Evolutionary conservation across 2,329 filamentous ascomycete genomes (phyloP).

Genomic region (Penicillium sp.): DNA sequence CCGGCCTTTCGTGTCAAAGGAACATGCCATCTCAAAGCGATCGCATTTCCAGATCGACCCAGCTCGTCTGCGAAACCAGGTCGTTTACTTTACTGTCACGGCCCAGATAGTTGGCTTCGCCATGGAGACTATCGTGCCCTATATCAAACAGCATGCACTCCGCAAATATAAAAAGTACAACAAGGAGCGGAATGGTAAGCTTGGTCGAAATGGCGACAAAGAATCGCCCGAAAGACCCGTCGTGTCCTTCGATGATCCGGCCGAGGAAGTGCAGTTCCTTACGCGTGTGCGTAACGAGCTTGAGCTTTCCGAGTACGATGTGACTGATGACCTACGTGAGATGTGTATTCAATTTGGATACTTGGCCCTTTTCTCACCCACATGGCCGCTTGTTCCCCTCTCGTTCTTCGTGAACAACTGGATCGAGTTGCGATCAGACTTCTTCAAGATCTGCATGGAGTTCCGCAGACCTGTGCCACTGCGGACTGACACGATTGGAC

Average conservation of each 20-base stretch:
- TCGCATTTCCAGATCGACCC: constrained; percentile 77
- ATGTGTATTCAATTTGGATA: constrained; percentile 93
- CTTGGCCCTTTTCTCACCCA: constrained; percentile 83
- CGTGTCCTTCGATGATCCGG: constrained; percentile 60
- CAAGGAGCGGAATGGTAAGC: constrained; percentile 28
- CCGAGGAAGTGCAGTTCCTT: constrained; percentile 80
- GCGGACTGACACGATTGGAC: constrained; percentile 89
- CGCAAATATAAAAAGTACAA: constrained; percentile 60
- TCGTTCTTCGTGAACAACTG: constrained; percentile 96
- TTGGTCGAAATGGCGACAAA: constrained; percentile 23
- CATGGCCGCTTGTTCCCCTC: constrained; percentile 86
- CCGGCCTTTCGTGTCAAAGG: constrained; percentile 70
- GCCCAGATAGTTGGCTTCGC: constrained; percentile 88
- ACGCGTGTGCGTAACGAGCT: constrained; percentile 80
- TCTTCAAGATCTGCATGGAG: constrained; percentile 89
- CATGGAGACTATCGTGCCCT: constrained; percentile 82
- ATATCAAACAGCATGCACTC: constrained; percentile 75
- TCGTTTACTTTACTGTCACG: constrained; percentile 96
- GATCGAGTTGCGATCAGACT: constrained; percentile 90
- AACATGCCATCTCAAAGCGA: constrained; percentile 63
- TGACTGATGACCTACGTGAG: constrained; percentile 85
- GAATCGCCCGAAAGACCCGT: constrained; percentile 35
- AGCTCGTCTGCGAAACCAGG: constrained; percentile 77
- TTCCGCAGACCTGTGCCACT: constrained; percentile 86
- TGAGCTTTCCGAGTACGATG: constrained; percentile 82